Percentiles rank a stretch among this genome's conserved stretches.
Evolutionary conservation across 1,139 yeast genomes (phyloP).

Genomic region (Magnusiomyces ingens): DNA sequence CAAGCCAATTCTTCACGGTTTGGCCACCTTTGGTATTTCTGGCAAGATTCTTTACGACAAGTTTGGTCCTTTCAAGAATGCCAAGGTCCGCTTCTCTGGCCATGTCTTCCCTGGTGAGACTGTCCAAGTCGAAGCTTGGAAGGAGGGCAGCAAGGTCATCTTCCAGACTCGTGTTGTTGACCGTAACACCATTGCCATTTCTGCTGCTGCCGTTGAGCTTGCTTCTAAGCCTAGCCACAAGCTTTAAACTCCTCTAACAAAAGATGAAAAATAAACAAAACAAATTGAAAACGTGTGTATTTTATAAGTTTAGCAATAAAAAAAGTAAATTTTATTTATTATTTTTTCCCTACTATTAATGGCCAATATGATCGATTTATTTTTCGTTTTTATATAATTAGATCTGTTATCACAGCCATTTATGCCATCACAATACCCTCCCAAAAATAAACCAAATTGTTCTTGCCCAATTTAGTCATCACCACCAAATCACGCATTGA

Average conservation of each 20-base stretch:
- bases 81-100: slow-evolving; percentile 87
- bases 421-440: neutral
- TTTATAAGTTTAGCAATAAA: neutral
- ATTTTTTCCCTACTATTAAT: neutral
- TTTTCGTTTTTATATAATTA: too few relatives aligned
- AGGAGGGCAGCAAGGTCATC: slow-evolving; percentile 57
- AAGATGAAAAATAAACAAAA: neutral
- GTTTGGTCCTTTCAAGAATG: slow-evolving; percentile 75
- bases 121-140: slow-evolving; percentile 79
- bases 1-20: slow-evolving; percentile 86
- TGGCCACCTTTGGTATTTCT: slow-evolving; percentile 79
- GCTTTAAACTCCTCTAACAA: slow-evolving; percentile 19
- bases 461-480: neutral
- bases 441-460: neutral
- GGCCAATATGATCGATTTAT: too few relatives aligned
- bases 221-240: slow-evolving; percentile 20
- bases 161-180: slow-evolving; percentile 84
- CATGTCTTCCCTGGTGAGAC: slow-evolving; percentile 97
- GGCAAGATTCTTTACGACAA: slow-evolving; percentile 71
- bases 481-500: neutral
- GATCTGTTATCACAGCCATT: too few relatives aligned
- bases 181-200: slow-evolving; percentile 70
- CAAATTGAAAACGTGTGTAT: neutral
- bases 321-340: neutral
- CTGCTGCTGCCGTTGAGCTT: slow-evolving; percentile 82